A percentile compares a stretch with the other conserved stretches of the same genome.
Conservation (phyloP, 2,329 filamentous ascomycete species). For the Cercospora brassicicola region DNA sequence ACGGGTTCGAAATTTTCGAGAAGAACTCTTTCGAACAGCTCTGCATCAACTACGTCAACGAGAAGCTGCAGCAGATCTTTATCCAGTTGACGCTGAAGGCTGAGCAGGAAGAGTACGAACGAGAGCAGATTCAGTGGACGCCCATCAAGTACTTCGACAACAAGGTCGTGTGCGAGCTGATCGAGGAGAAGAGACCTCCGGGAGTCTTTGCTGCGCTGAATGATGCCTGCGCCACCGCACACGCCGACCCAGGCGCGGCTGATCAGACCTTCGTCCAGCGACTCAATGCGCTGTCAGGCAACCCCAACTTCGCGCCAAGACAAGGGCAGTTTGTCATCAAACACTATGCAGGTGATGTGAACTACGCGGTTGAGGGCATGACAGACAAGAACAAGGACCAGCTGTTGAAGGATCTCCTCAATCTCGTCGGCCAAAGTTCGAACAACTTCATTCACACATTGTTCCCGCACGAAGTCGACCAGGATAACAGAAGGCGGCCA, state of each 20-base stretch:
- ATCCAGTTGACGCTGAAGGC: slow-evolving; percentile 95
- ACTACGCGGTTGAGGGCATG: slow-evolving; percentile 91
- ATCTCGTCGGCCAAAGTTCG: slow-evolving; percentile 76
- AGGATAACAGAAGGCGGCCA: slow-evolving; percentile 90
- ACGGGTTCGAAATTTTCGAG: slow-evolving; percentile 98
- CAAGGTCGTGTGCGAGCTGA: slow-evolving; percentile 96
- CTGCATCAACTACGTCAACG: slow-evolving; percentile 99
- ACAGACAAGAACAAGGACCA: slow-evolving; percentile 99
- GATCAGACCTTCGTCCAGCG: slow-evolving; percentile 95
- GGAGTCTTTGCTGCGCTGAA: slow-evolving; percentile 95
- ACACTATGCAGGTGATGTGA: slow-evolving; percentile 96
- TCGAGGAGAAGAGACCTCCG: slow-evolving; percentile 85
- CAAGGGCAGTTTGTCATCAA: slow-evolving; percentile 98
- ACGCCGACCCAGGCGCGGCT: slow-evolving; percentile 89
- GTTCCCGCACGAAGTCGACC: slow-evolving; percentile 90
- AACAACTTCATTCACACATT: slow-evolving; percentile 84
- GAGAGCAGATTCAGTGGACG: slow-evolving; percentile 97
- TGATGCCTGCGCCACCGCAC: slow-evolving; percentile 96
- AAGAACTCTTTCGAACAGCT: slow-evolving; percentile 99
- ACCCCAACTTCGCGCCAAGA: slow-evolving; percentile 84
- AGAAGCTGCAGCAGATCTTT: slow-evolving; percentile 98
- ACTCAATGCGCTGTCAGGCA: slow-evolving; percentile 80
- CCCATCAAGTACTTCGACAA: slow-evolving; percentile 99
- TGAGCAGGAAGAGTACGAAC: slow-evolving; percentile 94
- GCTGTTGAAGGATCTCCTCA: slow-evolving; percentile 87